Evolutionary conservation across 2,329 filamentous ascomycete species (phyloP), one percentile per base, ranked within the genome.

Genomic region (Alternaria solani): DNA sequence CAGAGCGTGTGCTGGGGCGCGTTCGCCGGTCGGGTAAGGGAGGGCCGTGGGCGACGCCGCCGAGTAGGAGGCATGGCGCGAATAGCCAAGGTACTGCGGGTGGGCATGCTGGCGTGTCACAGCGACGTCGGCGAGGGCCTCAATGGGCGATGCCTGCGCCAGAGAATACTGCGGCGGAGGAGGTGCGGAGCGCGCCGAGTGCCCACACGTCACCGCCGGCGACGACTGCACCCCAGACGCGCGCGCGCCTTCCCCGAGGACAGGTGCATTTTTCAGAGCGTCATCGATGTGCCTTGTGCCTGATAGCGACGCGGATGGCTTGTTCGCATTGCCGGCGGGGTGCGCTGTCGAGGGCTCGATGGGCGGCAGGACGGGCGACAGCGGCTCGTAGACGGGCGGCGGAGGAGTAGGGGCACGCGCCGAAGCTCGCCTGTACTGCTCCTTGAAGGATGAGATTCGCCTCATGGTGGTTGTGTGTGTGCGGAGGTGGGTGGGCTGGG

Each of bases 121-220:
- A 46, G 81, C 81, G 51, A 78, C 79, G 60, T 80, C 78, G 30
- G 81, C 80, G 8, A 83, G 75, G 30, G 79, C 75, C 53, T 82
- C 81, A 61, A 82, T 82, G 62, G 80, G 77, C 51, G 76, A 77
- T 57, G 67, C 68, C 46, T 71, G 70, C 18, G 69, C 59, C 62
- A 67, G 68, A 55, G 72, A 62, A 61, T 68, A 64, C 42, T 60
- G 65, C 55, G 69, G 62, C 58, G 68, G 65, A 25, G 63, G 70
- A 38, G 69, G 70, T 54, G 68, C 70, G 51, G 69, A 67, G 44
- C 56, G 69, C 63, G 56, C 61, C 42, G 65, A 65, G 36, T 61
- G 57, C 36, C 62, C 62, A 53, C 64, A 63, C 51, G 63, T 57
- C 52, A 55, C 60, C 30, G 58, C 55, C 9, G 66, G 59, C 53